Base-by-base conservation (phyloP, 2,329 filamentous ascomycete species). In the Catunica adiposa region DNA sequence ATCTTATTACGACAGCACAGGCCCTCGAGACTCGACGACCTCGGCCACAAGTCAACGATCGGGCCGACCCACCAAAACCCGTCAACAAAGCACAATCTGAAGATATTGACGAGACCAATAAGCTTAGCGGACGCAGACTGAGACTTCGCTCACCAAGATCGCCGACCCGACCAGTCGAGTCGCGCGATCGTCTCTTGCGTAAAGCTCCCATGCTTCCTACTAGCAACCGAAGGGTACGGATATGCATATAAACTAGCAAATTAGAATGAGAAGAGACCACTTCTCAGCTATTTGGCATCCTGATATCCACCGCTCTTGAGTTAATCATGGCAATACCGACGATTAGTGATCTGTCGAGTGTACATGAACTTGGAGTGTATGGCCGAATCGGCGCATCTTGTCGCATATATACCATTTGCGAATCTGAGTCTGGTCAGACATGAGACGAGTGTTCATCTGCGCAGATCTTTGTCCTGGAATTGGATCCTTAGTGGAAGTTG, bases 141-240 rank as follows among this genome's bases (percentile, higher is more conserved):
- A 52, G 50, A 37, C 50, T 38, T 23, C 31, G 31, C 15, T 37
- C 15, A 37, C 31, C 14, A 29, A 51, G 14, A 51, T 46, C 53
- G 56, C 54, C 57, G 57, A 59, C 60, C 59, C 59, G 53, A 56
- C 56, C 56, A 57, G 25, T 53, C 46, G 58, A 53, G 46, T 53
- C 54, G 51, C 46, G 52, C 42, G 55, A 55, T 57, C 53, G 56
- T 23, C 51, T 53, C 23, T 56, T 56, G 57, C 56, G 57, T 51
- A 52, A 38, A 40, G 38, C 52, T 54, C 57, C 26, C 53, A 58
- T 58, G 56, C 55, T 59, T 57, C 59, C 58, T 37, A 56, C 59
- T 44, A 48, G 54, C 42, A 56, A 61, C 54, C 38, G 52, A 56
- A 53, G 59, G 57, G 59, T 60, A 55, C 37, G 50, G 22, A 48